Evolutionary conservation across 2,329 filamentous ascomycete genomes (phyloP), one percentile per base, ranked within the genome.

Genomic region (Colletotrichum truncatum): DNA sequence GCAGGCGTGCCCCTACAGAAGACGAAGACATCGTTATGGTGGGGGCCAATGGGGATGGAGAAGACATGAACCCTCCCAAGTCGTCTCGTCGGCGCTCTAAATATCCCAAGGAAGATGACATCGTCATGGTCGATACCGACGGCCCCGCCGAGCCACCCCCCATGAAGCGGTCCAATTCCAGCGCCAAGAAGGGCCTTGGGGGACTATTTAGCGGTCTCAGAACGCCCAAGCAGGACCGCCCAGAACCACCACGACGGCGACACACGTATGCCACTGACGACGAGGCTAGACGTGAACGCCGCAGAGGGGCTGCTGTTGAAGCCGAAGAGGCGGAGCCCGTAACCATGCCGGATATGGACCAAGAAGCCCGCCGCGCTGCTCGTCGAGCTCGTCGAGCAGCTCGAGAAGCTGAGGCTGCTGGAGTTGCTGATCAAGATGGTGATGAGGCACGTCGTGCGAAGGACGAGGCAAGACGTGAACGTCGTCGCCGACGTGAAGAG

Each of bases 141-240:
- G 73, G 70, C 14, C 74, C 75, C 3, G 70, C 70, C 6, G 78
- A 79, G 4, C 51, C 61, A 18, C 71, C 70, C 1, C 73, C 77
- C 9, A 53, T 75, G 32, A 79, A 75, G 58, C 76, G 79, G 34
- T 73, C 73, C 26, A 61, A 66, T 6, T 78, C 75, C 1, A 79
- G 73, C 49, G 80, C 82, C 4, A 85, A 85, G 51, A 88, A 84
- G 71, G 85, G 84, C 4, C 76, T 90, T 23, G 81, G 85, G 25
- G 84, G 87, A 26, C 80, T 93, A 6, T 89, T 94, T 69, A 87
- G 88, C 53, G 87, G 87, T 28, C 75, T 90, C 12, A 84, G 82
- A 67, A 81, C 81, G 51, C 77, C 82, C 8, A 82, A 80, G 67
- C 70, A 81, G 11, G 81, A 84, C 43, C 73, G 75, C 53, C 70